phyloP scores from a whole-genome alignment of 768 basidiomycete genomes.

The Symmetrospora coprosmae region DNA sequence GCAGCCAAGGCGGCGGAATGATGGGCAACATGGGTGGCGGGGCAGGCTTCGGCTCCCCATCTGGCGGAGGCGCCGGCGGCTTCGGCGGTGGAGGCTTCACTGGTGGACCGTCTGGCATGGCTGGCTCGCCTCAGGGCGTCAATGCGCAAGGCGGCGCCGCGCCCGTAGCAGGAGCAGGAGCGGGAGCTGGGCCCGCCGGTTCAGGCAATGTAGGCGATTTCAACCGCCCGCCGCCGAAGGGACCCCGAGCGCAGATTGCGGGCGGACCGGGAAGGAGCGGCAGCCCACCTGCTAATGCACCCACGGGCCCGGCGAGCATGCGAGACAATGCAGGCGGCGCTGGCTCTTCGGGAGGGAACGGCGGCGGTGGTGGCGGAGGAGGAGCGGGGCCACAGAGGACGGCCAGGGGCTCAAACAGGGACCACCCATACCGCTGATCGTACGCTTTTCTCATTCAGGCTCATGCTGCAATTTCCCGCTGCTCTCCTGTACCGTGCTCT shows the following conservation, averaged over 20 bases:
- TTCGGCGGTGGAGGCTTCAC: slow-evolving; percentile 1
- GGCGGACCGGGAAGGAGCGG: neutral
- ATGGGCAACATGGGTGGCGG: slow-evolving; percentile 14
- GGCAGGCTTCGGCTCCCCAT: neutral
- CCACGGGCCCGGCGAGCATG: slow-evolving; percentile 19
- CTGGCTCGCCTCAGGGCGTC: no score
- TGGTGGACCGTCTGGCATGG: no score
- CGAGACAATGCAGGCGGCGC: slow-evolving; percentile 27
- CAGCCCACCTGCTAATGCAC: slow-evolving; percentile 14
- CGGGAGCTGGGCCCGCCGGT: neutral
- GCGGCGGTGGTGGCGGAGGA: slow-evolving; percentile 2
- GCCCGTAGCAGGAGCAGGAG: neutral
- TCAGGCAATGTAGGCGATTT: slow-evolving; percentile 3
- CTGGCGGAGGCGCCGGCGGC: no score
- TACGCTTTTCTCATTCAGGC: no score
- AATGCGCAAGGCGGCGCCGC: neutral
- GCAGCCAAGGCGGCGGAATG: neutral
- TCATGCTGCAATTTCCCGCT: no score
- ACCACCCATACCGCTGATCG: neutral
- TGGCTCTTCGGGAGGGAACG: neutral
- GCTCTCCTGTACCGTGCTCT: no score
- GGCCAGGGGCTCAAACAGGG: neutral
- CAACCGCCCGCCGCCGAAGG: neutral
- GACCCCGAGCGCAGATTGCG: slow-evolving; percentile 7
- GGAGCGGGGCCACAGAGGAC: neutral